Conservation (phyloP, 1,284 basidiomycete genomes). For the Trichosporon coremiiforme region DNA sequence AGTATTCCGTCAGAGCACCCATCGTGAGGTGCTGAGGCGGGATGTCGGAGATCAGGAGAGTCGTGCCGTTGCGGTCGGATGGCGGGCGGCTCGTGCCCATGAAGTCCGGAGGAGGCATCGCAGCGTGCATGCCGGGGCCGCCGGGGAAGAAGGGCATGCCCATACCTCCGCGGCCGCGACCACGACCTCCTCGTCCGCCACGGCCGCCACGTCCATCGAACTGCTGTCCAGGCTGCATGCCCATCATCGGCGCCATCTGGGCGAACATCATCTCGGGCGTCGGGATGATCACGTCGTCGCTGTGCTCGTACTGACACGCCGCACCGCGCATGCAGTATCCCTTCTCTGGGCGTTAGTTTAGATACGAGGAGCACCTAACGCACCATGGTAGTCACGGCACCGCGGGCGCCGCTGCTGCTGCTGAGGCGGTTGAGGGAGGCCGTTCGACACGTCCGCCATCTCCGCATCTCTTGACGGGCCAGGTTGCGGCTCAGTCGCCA, state of each 20-base stretch:
- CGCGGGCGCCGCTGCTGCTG: conserved; percentile 40
- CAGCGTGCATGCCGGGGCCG: conserved; percentile 23
- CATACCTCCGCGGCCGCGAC: conserved; percentile 46
- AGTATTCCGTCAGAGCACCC: conserved; percentile 81
- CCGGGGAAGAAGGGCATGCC: conserved; percentile 33
- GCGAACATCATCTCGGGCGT: conserved; percentile 60
- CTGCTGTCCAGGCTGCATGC: conserved; percentile 25
- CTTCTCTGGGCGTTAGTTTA: conserved; percentile 62
- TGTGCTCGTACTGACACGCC: conserved; percentile 90
- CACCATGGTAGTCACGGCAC: conserved; percentile 88
- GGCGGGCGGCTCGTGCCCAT: conserved; percentile 44
- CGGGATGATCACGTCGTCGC: conserved; percentile 60
- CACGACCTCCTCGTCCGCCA: conserved; percentile 59
- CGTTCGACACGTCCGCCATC: conserved; percentile 18
- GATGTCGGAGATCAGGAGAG: conserved; percentile 91
- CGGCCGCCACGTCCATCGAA: conserved; percentile 48
- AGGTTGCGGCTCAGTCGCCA: not conserved
- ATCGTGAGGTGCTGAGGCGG: conserved; percentile 78
- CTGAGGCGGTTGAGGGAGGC: conserved; percentile 34
- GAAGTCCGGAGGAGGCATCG: conserved; percentile 23
- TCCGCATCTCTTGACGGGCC: conserved; percentile 10
- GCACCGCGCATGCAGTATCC: conserved; percentile 88
- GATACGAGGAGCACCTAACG: conserved; percentile 51
- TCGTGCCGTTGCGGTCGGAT: conserved; percentile 69
- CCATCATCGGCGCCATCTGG: conserved; percentile 46